phyloP scores from a whole-genome alignment of 2,329 filamentous ascomycete genomes.

The Fusarium nelsonii region DNA sequence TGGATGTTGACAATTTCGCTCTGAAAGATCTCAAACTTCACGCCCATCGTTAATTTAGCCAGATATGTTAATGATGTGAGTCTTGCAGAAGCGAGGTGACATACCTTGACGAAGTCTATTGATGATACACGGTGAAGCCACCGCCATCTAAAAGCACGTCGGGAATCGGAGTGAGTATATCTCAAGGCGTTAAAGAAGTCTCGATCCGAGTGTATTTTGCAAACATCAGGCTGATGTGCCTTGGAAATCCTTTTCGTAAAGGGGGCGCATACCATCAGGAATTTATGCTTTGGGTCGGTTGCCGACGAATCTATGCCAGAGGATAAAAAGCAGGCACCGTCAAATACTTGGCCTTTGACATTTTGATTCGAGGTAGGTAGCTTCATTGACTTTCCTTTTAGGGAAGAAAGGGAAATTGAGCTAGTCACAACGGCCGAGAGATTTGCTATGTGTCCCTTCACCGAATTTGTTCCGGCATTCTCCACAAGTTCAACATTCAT shows the following conservation, averaged over 20 bases:
- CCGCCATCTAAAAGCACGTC: not conserved
- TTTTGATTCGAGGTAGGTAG: not conserved
- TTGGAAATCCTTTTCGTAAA: conserved; percentile 10
- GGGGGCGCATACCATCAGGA: conserved; percentile 12
- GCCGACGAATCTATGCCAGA: not conserved
- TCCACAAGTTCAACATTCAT: not conserved
- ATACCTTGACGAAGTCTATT: conserved; percentile 17
- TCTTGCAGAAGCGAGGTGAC: accelerated
- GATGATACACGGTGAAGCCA: not conserved
- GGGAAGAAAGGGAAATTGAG: not conserved
- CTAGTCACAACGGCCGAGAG: accelerated
- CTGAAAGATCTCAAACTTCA: not conserved
- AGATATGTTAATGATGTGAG: accelerated
- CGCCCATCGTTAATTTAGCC: accelerated
- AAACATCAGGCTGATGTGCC: conserved; percentile 23
- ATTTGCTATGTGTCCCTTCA: not conserved
- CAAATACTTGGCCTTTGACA: not conserved
- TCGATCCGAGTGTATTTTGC: conserved; percentile 12
- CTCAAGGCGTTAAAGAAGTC: conserved; percentile 13
- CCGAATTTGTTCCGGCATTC: not conserved
- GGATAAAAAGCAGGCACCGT: not conserved
- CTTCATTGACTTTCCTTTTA: not conserved
- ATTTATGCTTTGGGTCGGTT: conserved; percentile 1
- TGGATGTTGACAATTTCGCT: conserved; percentile 1
- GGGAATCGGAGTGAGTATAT: not conserved